Base-by-base conservation (phyloP, 768 basidiomycete genomes). In the Podaxis sp. region DNA sequence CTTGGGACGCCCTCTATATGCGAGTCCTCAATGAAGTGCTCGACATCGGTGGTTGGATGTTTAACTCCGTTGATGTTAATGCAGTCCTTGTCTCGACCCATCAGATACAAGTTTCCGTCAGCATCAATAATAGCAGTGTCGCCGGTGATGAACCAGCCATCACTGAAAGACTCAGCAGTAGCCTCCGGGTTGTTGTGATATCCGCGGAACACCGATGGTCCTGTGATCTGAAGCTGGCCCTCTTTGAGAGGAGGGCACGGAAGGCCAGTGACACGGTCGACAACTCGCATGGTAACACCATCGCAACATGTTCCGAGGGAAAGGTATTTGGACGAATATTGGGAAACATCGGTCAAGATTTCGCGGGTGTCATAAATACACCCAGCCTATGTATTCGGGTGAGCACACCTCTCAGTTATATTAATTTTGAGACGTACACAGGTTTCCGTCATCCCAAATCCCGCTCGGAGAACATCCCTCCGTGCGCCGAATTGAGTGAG, bases 281-380 rank as follows among this genome's bases (percentile, higher is more conserved):
- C 50, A 26, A 60, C 49, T 28, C 58, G 58, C 4, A 51, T 51
- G 22, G 58, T 40, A 26, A 60, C 58, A 15, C 58, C 58, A 11
- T 60, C 58, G 24, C 58, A 60, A 51, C 49, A 60, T 17, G 58
- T 26, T 30, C 58, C 58, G 38, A 60, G 58, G 6, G 58, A 60
- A 5, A 60, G 58, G 28, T 60, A 60, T 26, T 60, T 60, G 2
- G 38, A 38, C 4, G 48, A 40, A 37, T 38, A 60, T 20, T 51
- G 58, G 20, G 38, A 22, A 24, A 37, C 36, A 13, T 60, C 58
- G 10, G 15, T 51, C 37, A 41, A 28, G 11, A 60, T 60, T 3
- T 60, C 58, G 30, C 58, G 58, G 20, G 58, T 60, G 24, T 60
- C 58, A 52, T 60, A 60, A 15, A 60, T 60, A 37, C 58, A 60